Conservation (phyloP, 805 yeast species). For the Yamadazyma philogaea region DNA sequence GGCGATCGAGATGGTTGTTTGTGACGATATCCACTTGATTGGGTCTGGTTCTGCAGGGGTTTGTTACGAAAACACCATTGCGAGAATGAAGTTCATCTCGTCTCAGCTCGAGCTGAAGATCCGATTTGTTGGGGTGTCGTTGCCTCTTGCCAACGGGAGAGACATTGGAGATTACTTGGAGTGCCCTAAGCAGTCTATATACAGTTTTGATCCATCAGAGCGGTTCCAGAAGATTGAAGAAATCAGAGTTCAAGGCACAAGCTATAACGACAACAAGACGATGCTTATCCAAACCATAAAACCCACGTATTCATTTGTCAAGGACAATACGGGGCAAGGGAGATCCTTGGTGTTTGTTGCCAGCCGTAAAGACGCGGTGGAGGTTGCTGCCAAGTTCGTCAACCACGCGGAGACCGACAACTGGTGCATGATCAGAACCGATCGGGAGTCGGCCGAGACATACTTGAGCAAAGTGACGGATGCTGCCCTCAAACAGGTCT, state of each 20-base stretch:
- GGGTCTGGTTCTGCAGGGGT: constrained; percentile 58
- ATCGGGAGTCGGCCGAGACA: constrained; percentile 30
- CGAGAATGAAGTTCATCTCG: constrained; percentile 69
- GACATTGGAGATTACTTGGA: constrained; percentile 90
- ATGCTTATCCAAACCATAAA: constrained; percentile 47
- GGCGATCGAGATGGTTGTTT: constrained; percentile 62
- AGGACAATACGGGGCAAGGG: constrained; percentile 16
- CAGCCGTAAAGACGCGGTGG: constrained; percentile 7
- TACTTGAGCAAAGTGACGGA: constrained; percentile 48
- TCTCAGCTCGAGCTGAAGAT: constrained; percentile 54
- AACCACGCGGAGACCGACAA: constrained; percentile 50
- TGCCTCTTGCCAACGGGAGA: constrained; percentile 68
- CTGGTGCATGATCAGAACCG: constrained; percentile 39
- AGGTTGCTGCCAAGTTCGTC: constrained; percentile 3
- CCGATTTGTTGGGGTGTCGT: constrained; percentile 67
- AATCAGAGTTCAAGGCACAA: constrained; percentile 51
- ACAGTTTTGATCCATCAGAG: constrained; percentile 66
- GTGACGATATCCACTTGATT: constrained; percentile 69
- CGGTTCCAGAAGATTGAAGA: constrained; percentile 53
- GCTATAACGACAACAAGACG: constrained; percentile 37
- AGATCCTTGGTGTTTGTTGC: constrained; percentile 11
- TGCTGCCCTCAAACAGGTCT: constrained; percentile 36
- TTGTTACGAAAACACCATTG: constrained; percentile 63
- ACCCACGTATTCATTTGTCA: constrained; percentile 45
- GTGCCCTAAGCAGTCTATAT: constrained; percentile 54